These are phyloP conservation scores for Durusdinium trenchii DNA, from an alignment of 73 alveolate species.

Conservation along the genomic window DNA sequence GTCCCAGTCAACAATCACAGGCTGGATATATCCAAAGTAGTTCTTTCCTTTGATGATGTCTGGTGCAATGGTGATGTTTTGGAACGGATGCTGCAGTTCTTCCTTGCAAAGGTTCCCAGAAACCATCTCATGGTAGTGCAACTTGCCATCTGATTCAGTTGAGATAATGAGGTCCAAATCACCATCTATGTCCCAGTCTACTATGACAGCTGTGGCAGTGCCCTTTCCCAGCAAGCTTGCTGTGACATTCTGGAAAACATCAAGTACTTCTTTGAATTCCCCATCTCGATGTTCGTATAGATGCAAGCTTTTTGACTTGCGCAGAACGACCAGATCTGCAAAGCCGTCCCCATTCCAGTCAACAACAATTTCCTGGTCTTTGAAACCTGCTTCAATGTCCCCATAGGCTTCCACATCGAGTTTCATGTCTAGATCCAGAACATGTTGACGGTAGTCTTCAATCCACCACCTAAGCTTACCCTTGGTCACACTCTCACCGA, in stretches of 20 bases:
- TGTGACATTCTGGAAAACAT: conserved; percentile 38
- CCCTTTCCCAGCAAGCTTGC: conserved; percentile 13
- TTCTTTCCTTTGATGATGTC: background rate
- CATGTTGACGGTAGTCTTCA: background rate
- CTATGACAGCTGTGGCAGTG: conserved; percentile 5
- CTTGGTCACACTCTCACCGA: background rate
- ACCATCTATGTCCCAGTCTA: conserved; percentile 66
- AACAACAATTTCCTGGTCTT: background rate
- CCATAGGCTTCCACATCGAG: background rate
- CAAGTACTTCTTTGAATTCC: background rate
- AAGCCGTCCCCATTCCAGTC: conserved; percentile 56
- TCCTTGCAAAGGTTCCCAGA: background rate
- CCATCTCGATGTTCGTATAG: background rate
- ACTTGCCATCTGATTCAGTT: conserved; percentile 19
- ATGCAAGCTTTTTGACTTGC: too few species aligned
- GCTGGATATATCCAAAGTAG: conserved; percentile 16
- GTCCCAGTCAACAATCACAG: conserved; percentile 66
- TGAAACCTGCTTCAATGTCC: background rate
- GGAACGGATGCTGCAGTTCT: background rate
- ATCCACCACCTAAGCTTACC: background rate
- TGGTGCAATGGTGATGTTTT: background rate
- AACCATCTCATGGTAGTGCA: conserved; percentile 61
- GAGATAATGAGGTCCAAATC: background rate
- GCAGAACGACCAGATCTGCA: background rate
- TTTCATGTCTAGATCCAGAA: background rate